Evolutionary conservation across 768 basidiomycete species (phyloP), one percentile per base, ranked within the genome.

Genomic region (Daedaleopsis sinensis): DNA sequence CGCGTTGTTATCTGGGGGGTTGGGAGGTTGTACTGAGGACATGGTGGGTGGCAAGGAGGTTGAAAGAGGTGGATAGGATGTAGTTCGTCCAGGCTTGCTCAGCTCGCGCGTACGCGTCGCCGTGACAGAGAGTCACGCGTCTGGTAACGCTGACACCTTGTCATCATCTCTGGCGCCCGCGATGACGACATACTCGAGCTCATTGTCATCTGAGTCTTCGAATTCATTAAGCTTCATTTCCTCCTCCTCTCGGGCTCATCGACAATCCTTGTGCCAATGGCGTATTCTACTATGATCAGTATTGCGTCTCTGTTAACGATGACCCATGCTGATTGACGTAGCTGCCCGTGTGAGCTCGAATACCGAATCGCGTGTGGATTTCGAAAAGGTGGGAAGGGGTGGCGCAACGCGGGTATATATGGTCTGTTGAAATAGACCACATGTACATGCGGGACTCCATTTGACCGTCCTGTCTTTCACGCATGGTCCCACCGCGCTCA

Each of bases 11-110:
- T 67, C 62, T 77, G 76, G 67, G 79, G 80, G 53, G 74, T 64
- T 54, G 78, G 80, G 4, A 79, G 87, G 56, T 84, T 79, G 65
- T 74, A 79, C 74, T 37, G 89, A 86, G 57, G 89, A 86, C 89
- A 80, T 80, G 49, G 64, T 60, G 68, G 56, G 55, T 48, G 64
- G 52, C 21, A 47, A 57, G 47, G 39, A 59, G 42, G 57, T 32
- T 3, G 27, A 32, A 55, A 15, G 62, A 52, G 51, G 23, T 39
- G 23, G 35, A 21, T 15, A 32, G 7, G 27, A 32, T 3, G 27
- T 32, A 32, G 37, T 38, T 52, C 58, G 47, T 44, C 36, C 38
- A 48, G 43, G 47, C 49, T 49, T 48, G 36, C 27, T 62, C 55
- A 48, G 44, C 62, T 21, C 52, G 58, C 58, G 62, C 62, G 62